Evolutionary conservation across 257 asterid species (phyloP), one percentile per base, ranked within the genome.

Genomic region (Solanum gandarillasii): DNA sequence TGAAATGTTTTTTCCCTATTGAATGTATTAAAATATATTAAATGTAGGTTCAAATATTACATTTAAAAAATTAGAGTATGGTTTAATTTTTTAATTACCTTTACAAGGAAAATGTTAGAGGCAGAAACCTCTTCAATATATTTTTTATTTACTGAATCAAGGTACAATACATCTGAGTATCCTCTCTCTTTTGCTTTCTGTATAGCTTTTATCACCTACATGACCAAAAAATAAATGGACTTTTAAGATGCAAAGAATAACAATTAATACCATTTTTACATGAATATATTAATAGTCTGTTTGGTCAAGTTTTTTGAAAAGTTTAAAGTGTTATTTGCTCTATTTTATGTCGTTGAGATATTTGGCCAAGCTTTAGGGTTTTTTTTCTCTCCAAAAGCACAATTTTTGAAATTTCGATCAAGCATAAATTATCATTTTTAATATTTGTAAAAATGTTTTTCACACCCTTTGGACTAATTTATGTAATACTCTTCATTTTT

Each of bases 111-210:
- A 85, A 95, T 89, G 81, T 95, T 95, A 82, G 94, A 90, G 48
- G 98, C 89, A 36, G 98, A 94, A 71, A 91, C 97, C 92, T 95
- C 98, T 87, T 95, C 98, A 29, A 95, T 78, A 88, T 94, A 87
- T 91, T 87, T 92, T 83, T 93, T 93, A 89, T 89, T 85, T 74
- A 87, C 91, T n/a, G 98, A 94, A 88, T 94, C 95, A 9, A 95
- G 95, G 90, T 94, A 95, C 34, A 95, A 88, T 75, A 95, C 98
- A 86, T 95, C 98, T 5, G 98, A 94, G 91, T 93, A 95, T 39
- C 98, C 98, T 82, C 81, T 91, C 18, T 83, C 90, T 88, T 86
- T 94, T 48, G 98, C 98, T 87, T 89, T 90, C 18, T 62, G 65
- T 39, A 94, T 79, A 39, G 98, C 93, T 48, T 82, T 48, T 36